A percentile compares a stretch with the other conserved stretches of the same genome.
These are phyloP conservation scores for Keithomyces neogunnii DNA, from an alignment of 2,329 filamentous ascomycete genomes.

Conservation along the genomic window DNA sequence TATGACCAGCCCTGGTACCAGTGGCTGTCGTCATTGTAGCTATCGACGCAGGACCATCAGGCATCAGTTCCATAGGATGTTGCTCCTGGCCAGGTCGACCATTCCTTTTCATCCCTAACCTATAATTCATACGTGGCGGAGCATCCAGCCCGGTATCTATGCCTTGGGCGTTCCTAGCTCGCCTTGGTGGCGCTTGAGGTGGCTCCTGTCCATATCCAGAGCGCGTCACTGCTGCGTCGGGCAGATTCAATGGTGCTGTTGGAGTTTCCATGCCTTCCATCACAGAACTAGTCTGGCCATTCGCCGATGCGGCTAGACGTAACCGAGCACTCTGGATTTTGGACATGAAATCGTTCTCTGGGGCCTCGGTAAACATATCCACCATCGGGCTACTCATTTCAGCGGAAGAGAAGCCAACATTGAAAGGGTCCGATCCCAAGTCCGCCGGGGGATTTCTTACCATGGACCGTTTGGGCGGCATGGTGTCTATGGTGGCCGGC, in stretches of 20 bases:
- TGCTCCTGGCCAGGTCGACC: conserved; percentile 25
- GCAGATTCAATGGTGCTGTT: conserved; percentile 15
- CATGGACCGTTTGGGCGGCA: conserved; percentile 31
- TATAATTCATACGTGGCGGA: conserved; percentile 57
- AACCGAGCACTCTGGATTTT: conserved; percentile 45
- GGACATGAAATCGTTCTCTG: conserved; percentile 47
- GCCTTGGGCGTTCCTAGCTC: conserved; percentile 44
- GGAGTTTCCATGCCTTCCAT: conserved; percentile 58
- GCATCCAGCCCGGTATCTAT: conserved; percentile 46
- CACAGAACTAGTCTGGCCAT: conserved; percentile 22
- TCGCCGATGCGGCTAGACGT: conserved; percentile 31
- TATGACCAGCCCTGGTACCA: conserved; percentile 20
- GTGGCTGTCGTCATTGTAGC: conserved; percentile 28
- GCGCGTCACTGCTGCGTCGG: conserved; percentile 16
- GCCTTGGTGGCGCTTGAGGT: conserved; percentile 43
- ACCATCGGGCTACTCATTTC: conserved; percentile 34
- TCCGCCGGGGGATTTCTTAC: conserved; percentile 28
- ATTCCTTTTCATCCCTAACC: conserved; percentile 36
- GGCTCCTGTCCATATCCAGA: conserved; percentile 29
- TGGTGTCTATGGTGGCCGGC: conserved; percentile 23
- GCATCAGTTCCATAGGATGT: conserved; percentile 26
- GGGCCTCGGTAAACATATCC: conserved; percentile 30
- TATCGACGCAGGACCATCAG: conserved; percentile 30
- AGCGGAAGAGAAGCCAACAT: conserved; percentile 31
- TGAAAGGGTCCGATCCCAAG: conserved; percentile 42